Evolutionary conservation across 2,329 filamentous ascomycete species (phyloP), one percentile per base, ranked within the genome.

Genomic region (Fusarium virguliforme): DNA sequence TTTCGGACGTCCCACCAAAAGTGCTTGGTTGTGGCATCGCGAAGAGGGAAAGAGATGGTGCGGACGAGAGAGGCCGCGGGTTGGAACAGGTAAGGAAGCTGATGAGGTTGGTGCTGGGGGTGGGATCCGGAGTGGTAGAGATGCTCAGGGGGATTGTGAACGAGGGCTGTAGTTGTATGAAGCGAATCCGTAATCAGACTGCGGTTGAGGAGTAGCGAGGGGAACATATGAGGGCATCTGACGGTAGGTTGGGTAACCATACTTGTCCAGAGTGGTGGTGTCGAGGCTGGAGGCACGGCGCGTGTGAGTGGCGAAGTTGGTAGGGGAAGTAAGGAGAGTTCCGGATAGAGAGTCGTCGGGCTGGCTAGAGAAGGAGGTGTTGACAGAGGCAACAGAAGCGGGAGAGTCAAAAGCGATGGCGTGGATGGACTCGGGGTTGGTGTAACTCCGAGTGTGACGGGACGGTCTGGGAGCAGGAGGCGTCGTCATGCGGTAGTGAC

Each of bases 1-100:
- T 97, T 95, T 74, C 95, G 92, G 64, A 97, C 88, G 77, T 98
- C 95, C 93, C 94, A 98, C 95, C 95, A 98, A 81, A 95, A 97
- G 83, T 97, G 91, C 80, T 91, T 94, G 75, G 88, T 91, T 81
- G 86, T 88, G 76, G 86, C 90, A 79, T 90, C 92, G 70, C 85
- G 89, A 76, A 86, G 85, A 71, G 83, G 90, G 78, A 92, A 91
- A 65, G 92, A 93, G 73, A 95, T 89, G 73, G 91, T 92, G 77
- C 92, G 92, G 38, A 97, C 94, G 35, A 97, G 85, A 41, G 92
- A 91, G 18, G 95, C 92, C 24, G 94, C 91, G 95, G 94, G 78
- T 97, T 97, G 66, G 92, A 83, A 0, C 87, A 85, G 3, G 92
- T 94, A 53, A 98, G 88, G 81, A 96, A 97, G 68, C 87, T 87